Conservation (phyloP, 176 grass and related monocot species). For the Aechmea fasciata region DNA sequence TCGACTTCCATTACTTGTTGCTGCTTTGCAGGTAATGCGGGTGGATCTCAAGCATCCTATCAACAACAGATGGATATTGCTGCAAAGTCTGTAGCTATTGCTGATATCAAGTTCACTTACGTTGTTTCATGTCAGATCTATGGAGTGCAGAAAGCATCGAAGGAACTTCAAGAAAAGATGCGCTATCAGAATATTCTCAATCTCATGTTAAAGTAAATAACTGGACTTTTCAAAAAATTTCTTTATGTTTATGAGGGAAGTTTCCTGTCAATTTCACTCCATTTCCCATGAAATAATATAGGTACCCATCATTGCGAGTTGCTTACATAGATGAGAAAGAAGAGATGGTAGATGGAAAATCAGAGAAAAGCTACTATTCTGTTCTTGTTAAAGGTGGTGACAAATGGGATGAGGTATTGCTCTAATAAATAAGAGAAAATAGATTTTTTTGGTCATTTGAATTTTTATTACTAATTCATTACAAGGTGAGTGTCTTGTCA, state of each 20-base stretch:
- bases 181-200: conserved; percentile 77
- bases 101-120: conserved; percentile 97
- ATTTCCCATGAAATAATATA: conserved; percentile 27
- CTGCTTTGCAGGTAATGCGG: conserved; percentile 34
- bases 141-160: conserved; percentile 70
- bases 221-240: background rate
- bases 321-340: conserved; percentile 90
- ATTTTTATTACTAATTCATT: background rate
- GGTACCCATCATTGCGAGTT: conserved; percentile 61
- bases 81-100: conserved; percentile 36
- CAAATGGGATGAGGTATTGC: conserved; percentile 74
- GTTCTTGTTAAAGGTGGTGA: conserved; percentile 93
- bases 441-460: conserved; percentile 11
- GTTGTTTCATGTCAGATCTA: conserved; percentile 92
- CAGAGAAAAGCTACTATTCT: conserved; percentile 82
- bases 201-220: conserved; percentile 65
- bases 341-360: conserved; percentile 21
- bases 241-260: conserved; percentile 16
- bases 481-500: background rate
- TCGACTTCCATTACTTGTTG: conserved; percentile 6
- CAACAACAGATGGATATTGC: background rate
- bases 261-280: conserved; percentile 2
- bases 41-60: conserved; percentile 16
- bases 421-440: conserved; percentile 5
- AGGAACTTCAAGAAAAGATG: conserved; percentile 33